A percentile compares a stretch with the other conserved stretches of the same genome.
phyloP scores from a whole-genome alignment of 495 filamentous ascomycete species.

The Amphirosellinia nigrospora region DNA sequence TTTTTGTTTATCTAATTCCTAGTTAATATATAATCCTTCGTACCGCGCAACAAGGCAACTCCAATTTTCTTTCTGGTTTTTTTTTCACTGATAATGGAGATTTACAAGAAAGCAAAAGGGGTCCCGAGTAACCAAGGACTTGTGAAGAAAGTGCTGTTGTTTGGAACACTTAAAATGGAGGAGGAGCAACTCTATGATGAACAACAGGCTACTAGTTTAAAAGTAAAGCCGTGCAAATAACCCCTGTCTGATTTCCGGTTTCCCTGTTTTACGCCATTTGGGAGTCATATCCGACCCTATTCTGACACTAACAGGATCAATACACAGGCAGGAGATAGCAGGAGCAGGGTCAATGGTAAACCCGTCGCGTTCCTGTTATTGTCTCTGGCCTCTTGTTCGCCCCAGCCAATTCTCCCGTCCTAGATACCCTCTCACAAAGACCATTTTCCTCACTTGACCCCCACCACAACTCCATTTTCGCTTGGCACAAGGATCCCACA shows the following conservation, averaged over 20 bases:
- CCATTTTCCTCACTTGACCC: conserved; percentile 24
- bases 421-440: conserved; percentile 13
- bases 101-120: neutral
- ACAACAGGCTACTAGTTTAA: conserved; percentile 19
- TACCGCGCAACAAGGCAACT: neutral
- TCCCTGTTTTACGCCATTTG: conserved; percentile 27
- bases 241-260: conserved; percentile 17
- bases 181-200: conserved; percentile 26
- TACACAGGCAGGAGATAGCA: conserved; percentile 22
- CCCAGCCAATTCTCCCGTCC: conserved; percentile 10
- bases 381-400: conserved; percentile 11
- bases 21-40: neutral
- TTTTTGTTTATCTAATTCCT: neutral
- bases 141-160: conserved; percentile 8
- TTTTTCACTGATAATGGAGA: conserved; percentile 2
- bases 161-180: conserved; percentile 8
- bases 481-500: conserved; percentile 7
- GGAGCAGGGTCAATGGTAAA: conserved; percentile 6
- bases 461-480: conserved; percentile 25
- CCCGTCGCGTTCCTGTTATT: conserved; percentile 1
- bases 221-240: conserved; percentile 25
- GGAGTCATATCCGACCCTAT: conserved; percentile 17
- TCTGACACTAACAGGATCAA: conserved; percentile 31
- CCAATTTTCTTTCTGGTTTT: neutral
- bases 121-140: neutral